These are phyloP conservation scores for Stachybotrys echinatus DNA, from an alignment of 2,329 filamentous ascomycete species.

Conservation along the genomic window DNA sequence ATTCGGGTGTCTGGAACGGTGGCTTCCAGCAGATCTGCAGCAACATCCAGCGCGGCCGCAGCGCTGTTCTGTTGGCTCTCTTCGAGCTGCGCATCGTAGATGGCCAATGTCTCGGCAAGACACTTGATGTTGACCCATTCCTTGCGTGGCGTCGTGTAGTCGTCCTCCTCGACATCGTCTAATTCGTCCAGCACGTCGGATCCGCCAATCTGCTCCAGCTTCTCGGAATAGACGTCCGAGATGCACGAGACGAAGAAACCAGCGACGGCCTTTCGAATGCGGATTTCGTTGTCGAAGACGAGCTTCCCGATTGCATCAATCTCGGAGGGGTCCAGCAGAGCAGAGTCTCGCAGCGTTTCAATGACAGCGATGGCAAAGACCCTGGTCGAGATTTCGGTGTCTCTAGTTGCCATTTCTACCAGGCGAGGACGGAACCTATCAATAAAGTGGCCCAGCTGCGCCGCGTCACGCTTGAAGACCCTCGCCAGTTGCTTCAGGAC, in stretches of 20 bases:
- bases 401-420: constrained; percentile 86
- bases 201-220: constrained; percentile 79
- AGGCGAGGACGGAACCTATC: constrained; percentile 83
- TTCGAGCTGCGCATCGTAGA: constrained; percentile 69
- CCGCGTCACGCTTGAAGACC: constrained; percentile 75
- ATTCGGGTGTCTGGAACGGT: constrained; percentile 73
- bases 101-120: constrained; percentile 74
- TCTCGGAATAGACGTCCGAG: constrained; percentile 71
- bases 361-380: constrained; percentile 77
- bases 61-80: constrained; percentile 45
- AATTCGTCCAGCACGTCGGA: constrained; percentile 74
- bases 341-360: constrained; percentile 74
- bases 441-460: constrained; percentile 85
- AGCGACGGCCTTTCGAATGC: constrained; percentile 83
- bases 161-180: constrained; percentile 65
- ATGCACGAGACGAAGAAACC: constrained; percentile 88
- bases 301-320: constrained; percentile 83
- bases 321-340: constrained; percentile 84
- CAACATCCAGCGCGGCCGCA: constrained; percentile 41
- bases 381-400: constrained; percentile 76
- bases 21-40: constrained; percentile 54
- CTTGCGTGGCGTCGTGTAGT: constrained; percentile 68
- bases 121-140: constrained; percentile 93
- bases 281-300: constrained; percentile 80
- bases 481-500: constrained; percentile 77